phyloP scores from a whole-genome alignment of 1,284 basidiomycete genomes.

The Fomitopsis palustris region DNA sequence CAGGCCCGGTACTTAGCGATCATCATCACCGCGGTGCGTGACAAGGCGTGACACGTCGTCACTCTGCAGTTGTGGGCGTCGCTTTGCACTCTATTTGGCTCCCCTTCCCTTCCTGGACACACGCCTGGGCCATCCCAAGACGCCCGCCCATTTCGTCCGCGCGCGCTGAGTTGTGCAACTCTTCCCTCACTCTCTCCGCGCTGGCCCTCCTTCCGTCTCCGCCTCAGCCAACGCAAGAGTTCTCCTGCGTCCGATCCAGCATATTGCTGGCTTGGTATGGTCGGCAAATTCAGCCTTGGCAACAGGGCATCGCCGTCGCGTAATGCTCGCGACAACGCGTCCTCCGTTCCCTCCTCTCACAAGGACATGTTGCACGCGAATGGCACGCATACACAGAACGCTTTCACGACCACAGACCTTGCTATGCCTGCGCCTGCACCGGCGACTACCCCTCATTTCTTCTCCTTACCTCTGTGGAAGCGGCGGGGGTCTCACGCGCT shows the following conservation, averaged over 20 bases:
- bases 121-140: not conserved
- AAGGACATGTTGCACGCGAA: slow-evolving; percentile 30
- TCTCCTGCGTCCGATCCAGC: slow-evolving; percentile 2
- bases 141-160: not conserved
- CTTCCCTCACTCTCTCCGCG: not conserved
- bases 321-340: slow-evolving; percentile 16
- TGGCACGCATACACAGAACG: slow-evolving; percentile 39
- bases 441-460: slow-evolving; percentile 52
- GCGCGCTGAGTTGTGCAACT: not conserved
- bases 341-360: slow-evolving; percentile 38
- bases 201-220: slow-evolving; percentile 2
- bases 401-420: slow-evolving; percentile 47
- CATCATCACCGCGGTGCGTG: not conserved
- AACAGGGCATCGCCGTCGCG: slow-evolving; percentile 25
- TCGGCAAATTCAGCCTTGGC: slow-evolving; percentile 33
- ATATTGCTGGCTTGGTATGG: slow-evolving; percentile 32
- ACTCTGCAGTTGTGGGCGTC: not conserved
- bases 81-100: not conserved
- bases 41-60: not conserved
- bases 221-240: slow-evolving; percentile 10
- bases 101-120: slow-evolving; percentile 1
- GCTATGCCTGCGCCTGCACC: slow-evolving; percentile 49
- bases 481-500: slow-evolving; percentile 34
- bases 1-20: not conserved
- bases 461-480: slow-evolving; percentile 64